A percentile compares a stretch with the other conserved stretches of the same genome.
Evolutionary conservation across 1,139 yeast genomes (phyloP).

Genomic region (Pichiaceae sp.): DNA sequence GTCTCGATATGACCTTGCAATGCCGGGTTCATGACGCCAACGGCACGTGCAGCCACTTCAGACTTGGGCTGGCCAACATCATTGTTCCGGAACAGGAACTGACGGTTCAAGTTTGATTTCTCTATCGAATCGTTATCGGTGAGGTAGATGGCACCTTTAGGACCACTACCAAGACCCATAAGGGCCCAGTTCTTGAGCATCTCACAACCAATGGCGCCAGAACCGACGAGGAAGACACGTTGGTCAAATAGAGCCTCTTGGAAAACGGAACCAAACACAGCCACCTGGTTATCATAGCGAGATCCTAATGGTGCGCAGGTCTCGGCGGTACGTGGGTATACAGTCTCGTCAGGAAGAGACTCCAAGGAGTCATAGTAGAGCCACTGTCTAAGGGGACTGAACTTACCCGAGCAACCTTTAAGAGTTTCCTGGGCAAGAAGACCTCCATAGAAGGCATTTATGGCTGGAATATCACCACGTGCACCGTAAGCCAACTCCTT

Average conservation of each 20-base stretch:
- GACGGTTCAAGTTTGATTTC: slow-evolving; percentile 91
- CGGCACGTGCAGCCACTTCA: slow-evolving; percentile 86
- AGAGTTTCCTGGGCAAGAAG: slow-evolving; percentile 93
- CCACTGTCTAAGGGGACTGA: slow-evolving; percentile 84
- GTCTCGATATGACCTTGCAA: slow-evolving; percentile 70
- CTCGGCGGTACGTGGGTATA: slow-evolving; percentile 56
- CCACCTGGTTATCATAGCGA: slow-evolving; percentile 89
- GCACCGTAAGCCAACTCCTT: slow-evolving; percentile 77
- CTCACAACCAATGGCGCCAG: slow-evolving; percentile 99
- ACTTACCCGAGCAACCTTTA: slow-evolving; percentile 91
- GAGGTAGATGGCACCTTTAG: slow-evolving; percentile 71
- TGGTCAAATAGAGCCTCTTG: slow-evolving; percentile 68
- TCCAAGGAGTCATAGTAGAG: slow-evolving; percentile 91
- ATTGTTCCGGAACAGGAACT: slow-evolving; percentile 85
- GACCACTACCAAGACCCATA: slow-evolving; percentile 92
- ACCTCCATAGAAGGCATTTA: slow-evolving; percentile 90
- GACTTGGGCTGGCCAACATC: slow-evolving; percentile 92
- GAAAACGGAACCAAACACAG: slow-evolving; percentile 80
- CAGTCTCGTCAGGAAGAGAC: slow-evolving; percentile 60
- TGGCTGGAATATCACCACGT: slow-evolving; percentile 84
- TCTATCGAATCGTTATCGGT: slow-evolving; percentile 96
- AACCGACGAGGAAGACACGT: slow-evolving; percentile 85
- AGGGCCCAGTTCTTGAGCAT: slow-evolving; percentile 98
- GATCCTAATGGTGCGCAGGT: slow-evolving; percentile 69
- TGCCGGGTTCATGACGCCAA: slow-evolving; percentile 75